Evolutionary conservation across 331 rosid genomes (phyloP), one percentile per base, ranked within the genome.

Genomic region (Malus hybrid): DNA sequence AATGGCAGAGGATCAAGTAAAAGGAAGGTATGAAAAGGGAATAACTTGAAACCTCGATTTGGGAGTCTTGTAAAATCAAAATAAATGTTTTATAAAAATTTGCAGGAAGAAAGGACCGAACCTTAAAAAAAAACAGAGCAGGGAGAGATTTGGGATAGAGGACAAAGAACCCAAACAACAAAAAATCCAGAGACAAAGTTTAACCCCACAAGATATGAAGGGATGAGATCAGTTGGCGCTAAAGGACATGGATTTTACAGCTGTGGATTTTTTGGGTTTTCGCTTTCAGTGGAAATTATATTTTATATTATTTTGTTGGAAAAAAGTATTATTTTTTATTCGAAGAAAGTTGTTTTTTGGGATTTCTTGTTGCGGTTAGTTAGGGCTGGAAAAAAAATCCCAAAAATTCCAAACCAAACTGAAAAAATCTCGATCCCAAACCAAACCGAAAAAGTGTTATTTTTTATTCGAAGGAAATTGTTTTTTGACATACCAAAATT

Each of bases 201-300:
- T 10, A 63, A 68, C 72, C 70, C 77, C 82, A 79, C 66, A 62
- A 32, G 70, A 71, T 73, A 78, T 53, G 71, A 3, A 39, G 46
- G 46, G 13, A 39, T 39, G 46, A 73, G 77, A 44, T 79, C 57
- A 63, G 32, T 75, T 78, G 10, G 73, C 77, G 77, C 82, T 77
- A 81, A 6, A 48, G 55, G 90, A 85, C 85, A 80, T 81, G 80
- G 56, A 76, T 57, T 52, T 82, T 75, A 85, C 91, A 88, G 94
- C 93, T 87, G 92, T 76, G 78, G 79, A 33, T 26, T 68, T 78
- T 81, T 72, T 72, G 77, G 72, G 78, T 33, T 79, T 70, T 85
- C 55, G 74, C 46, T 73, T 77, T 86, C 67, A 55, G 77, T 7
- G 24, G 36, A 39, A 30, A 4, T 16, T 39, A 3, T 39, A 39